Conservation (phyloP, 2,329 filamentous ascomycete genomes). For the Pochonia chlamydosporia region DNA sequence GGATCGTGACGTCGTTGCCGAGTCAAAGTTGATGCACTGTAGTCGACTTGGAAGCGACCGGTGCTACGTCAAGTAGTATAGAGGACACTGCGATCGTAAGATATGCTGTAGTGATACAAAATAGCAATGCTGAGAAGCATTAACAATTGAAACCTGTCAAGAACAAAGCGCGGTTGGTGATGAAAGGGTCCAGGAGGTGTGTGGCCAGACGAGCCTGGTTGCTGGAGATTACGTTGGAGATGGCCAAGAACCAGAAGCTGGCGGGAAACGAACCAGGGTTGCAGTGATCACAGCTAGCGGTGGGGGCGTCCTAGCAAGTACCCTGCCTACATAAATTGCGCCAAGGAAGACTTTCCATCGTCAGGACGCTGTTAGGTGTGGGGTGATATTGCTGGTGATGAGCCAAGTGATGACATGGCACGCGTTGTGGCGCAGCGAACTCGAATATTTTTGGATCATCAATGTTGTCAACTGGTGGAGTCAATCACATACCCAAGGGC, state of each 20-base stretch:
- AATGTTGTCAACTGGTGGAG: too few relatives aligned
- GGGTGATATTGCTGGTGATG: too few relatives aligned
- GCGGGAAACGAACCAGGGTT: background rate
- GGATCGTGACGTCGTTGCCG: background rate
- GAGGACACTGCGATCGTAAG: background rate
- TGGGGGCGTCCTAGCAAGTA: too few relatives aligned
- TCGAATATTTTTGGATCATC: background rate
- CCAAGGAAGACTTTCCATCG: too few relatives aligned
- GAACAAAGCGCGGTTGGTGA: background rate
- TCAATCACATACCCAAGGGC: too few relatives aligned
- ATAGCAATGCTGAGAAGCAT: background rate
- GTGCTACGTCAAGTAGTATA: background rate
- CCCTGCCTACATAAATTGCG: too few relatives aligned
- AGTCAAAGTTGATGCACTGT: background rate
- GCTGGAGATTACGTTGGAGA: background rate
- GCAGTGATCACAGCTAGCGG: background rate
- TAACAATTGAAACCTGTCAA: background rate
- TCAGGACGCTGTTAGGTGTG: too few relatives aligned
- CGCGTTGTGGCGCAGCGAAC: constrained; percentile 1
- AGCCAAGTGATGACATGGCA: too few relatives aligned
- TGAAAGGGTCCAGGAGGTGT: background rate
- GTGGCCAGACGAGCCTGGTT: too few relatives aligned
- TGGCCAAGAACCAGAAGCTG: too few relatives aligned
- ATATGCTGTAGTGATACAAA: background rate
- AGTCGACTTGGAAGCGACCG: background rate